Base-by-base conservation (phyloP, 257 asterid genomes). In the Solanum verrucosum region DNA sequence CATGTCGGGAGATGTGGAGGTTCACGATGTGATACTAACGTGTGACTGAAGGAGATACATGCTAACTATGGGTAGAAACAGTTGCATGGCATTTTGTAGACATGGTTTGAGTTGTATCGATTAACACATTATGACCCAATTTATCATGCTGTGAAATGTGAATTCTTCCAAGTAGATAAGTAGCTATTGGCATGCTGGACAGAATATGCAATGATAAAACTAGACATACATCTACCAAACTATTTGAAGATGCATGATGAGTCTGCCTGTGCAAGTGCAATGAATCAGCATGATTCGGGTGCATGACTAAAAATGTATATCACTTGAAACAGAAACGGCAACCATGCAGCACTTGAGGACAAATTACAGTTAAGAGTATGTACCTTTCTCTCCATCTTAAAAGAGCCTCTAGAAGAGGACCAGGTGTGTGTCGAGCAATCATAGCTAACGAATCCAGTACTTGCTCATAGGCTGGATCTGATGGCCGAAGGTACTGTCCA, bases 371-470 rank as follows among this genome's bases (percentile, higher is more conserved):
- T 84, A 83, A 87, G 37, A 74, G 78, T 16, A 38, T 37, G 46
- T 82, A 96, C 99, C 99, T 95, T 88, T 97, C 99, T 93, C 99
- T 92, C 99, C 99, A 97, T 84, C 98, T 94, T 73, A 92, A 90
- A 88, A 97, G 99, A 89, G 99, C 99, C 93, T 97, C 99, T 84
- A 97, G 89, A 87, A 97, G 95, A 84, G 99, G 99, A 86, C 94
- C 98, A 86, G 99, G 99, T 34, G 99, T 96, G 88, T 97, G 99
- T 5, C 99, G 96, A 63, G 99, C 99, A 86, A 97, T 98, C 99
- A 97, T 96, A 77, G 99, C 99, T 92, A 97, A 92, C 78, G 99
- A 97, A 92, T 97, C 99, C 87, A 97, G 87, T 82, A 97, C 99
- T 94, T 96, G 99, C 91, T 97, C 99, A 89, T 97, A 97, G 85